Conservation (phyloP, 371 early-diverging fungal species). For the Lichtheimia ramosa region DNA sequence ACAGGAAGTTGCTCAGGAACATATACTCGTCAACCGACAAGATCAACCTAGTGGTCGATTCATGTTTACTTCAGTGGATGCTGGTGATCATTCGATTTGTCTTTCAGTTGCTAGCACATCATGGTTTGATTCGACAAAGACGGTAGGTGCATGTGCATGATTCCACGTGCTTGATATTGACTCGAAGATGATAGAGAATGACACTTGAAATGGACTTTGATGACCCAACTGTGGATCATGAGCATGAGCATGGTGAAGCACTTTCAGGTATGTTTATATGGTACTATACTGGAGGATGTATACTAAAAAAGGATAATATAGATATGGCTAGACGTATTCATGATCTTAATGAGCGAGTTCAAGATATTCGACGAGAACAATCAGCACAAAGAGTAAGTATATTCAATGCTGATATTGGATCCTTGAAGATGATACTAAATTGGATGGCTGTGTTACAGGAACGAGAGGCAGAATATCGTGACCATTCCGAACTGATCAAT, state of each 20-base stretch:
- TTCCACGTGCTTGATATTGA: not conserved
- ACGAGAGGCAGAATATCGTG: slow-evolving; percentile 88
- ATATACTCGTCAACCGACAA: slow-evolving; percentile 73
- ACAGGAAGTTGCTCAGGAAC: slow-evolving; percentile 58
- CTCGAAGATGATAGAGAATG: slow-evolving; percentile 34
- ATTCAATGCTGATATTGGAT: not conserved
- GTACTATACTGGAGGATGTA: no score
- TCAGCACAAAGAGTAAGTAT: slow-evolving; percentile 81
- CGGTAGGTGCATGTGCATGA: slow-evolving; percentile 31
- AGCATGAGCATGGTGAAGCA: slow-evolving; percentile 57
- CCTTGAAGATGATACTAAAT: not conserved
- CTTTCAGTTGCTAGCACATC: slow-evolving; percentile 57
- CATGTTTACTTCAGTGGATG: slow-evolving; percentile 83
- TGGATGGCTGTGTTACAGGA: slow-evolving; percentile 41
- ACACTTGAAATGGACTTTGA: slow-evolving; percentile 79
- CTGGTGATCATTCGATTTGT: slow-evolving; percentile 92
- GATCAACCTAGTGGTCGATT: slow-evolving; percentile 74
- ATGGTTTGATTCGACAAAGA: slow-evolving; percentile 62
- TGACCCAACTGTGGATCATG: slow-evolving; percentile 56
- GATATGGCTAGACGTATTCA: slow-evolving; percentile 72
- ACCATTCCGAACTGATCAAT: slow-evolving; percentile 82
- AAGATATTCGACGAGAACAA: slow-evolving; percentile 87
- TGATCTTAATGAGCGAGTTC: slow-evolving; percentile 80
- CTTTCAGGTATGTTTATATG: slow-evolving; percentile 50
- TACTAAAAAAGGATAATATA: slow-evolving; percentile 13